phyloP scores from a whole-genome alignment of 352 stramenopile genomes.

The Globisporangium spinosum region DNA sequence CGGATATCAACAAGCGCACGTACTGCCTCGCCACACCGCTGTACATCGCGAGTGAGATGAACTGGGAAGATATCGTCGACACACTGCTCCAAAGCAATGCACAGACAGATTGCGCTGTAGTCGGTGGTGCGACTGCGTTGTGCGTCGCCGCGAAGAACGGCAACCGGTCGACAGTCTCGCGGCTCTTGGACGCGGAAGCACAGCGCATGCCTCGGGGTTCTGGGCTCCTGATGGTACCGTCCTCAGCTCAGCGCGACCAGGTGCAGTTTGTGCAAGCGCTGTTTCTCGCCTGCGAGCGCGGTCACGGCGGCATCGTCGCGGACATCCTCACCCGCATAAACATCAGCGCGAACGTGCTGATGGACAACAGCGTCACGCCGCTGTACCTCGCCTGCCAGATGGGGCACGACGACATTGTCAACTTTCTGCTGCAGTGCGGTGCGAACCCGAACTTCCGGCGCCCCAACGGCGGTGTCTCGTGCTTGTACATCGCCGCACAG shows the following conservation, averaged over 20 bases:
- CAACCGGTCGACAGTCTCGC: slow-evolving; percentile 45
- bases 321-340: slow-evolving; percentile 57
- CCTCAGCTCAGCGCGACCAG: slow-evolving; percentile 14
- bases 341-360: slow-evolving; percentile 64
- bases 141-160: slow-evolving; percentile 81
- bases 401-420: slow-evolving; percentile 61
- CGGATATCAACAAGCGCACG: slow-evolving; percentile 60
- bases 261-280: slow-evolving; percentile 58
- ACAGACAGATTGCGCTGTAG: slow-evolving; percentile 35
- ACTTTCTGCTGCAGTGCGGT: slow-evolving; percentile 48
- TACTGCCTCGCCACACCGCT: slow-evolving; percentile 65
- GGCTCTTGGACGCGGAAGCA: slow-evolving; percentile 43
- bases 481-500: slow-evolving; percentile 77
- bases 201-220: slow-evolving; percentile 8
- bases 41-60: slow-evolving; percentile 74
- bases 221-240: slow-evolving; percentile 9
- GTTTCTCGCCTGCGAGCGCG: slow-evolving; percentile 77
- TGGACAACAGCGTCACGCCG: slow-evolving; percentile 75
- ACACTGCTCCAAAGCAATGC: slow-evolving; percentile 48
- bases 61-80: slow-evolving; percentile 67
- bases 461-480: slow-evolving; percentile 58
- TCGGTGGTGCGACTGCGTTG: slow-evolving; percentile 57
- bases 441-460: slow-evolving; percentile 67
- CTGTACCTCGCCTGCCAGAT: slow-evolving; percentile 86
- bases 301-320: slow-evolving; percentile 55